phyloP scores from a whole-genome alignment of 371 early-diverging fungal species.

The Mucor indicus region DNA sequence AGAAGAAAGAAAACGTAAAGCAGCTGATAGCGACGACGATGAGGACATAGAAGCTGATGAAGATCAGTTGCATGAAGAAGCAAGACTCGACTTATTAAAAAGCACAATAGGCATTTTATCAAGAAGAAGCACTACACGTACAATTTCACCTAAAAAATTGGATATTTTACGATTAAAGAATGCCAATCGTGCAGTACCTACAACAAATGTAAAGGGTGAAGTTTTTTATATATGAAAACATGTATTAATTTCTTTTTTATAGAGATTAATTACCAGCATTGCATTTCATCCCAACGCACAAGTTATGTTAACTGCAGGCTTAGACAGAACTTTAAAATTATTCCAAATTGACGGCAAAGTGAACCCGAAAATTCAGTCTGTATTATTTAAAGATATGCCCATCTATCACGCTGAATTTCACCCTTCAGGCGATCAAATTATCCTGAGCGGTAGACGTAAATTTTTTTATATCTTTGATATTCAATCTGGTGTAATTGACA shows the following conservation, averaged over 20 bases:
- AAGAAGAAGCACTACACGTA: conserved; percentile 17
- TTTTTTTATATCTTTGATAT: conserved; percentile 85
- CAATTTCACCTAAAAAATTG: conserved; percentile 55
- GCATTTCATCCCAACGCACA: conserved; percentile 90
- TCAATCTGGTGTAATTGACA: conserved; percentile 71
- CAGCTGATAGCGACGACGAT: conserved; percentile 33
- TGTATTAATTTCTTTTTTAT: background rate
- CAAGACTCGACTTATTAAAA: conserved; percentile 41
- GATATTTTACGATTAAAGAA: conserved; percentile 71
- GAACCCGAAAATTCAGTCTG: conserved; percentile 84
- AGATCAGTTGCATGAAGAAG: conserved; percentile 41
- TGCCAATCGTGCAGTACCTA: conserved; percentile 55
- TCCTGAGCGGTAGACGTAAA: conserved; percentile 72
- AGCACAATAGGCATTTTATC: conserved; percentile 56
- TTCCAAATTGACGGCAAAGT: conserved; percentile 90
- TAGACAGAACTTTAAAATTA: conserved; percentile 80
- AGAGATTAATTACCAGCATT: conserved; percentile 66
- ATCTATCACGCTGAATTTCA: conserved; percentile 74
- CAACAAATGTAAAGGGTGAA: conserved; percentile 21
- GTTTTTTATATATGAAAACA: background rate
- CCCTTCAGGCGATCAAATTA: conserved; percentile 68
- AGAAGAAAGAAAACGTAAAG: conserved; percentile 26
- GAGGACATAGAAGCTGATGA: conserved; percentile 30
- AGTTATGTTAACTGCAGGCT: conserved; percentile 82
- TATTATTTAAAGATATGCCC: conserved; percentile 80